Base-by-base conservation (phyloP, 2,329 filamentous ascomycete genomes). In the Trematosphaeria pertusa region DNA sequence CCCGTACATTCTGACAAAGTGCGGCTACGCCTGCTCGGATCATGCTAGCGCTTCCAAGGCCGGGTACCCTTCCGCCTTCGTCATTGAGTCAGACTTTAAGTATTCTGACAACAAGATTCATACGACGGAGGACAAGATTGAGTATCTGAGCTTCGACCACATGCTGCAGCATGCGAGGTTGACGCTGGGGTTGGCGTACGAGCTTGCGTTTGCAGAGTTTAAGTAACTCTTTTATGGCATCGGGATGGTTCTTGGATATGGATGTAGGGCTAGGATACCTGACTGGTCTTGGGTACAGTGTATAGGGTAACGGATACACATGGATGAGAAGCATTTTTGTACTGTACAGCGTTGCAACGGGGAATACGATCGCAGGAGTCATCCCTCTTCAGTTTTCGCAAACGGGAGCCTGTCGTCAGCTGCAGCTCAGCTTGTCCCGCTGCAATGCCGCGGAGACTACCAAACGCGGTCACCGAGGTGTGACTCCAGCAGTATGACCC, bases 91-190 rank as follows among this genome's bases (percentile, higher is more conserved):
- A 15, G 81, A 83, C 32, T 89, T 90, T 67, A 82, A 84, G 67
- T 77, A 78, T 55, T 74, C 70, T 6, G 83, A 89, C 63, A 79
- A 83, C 58, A 82, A 87, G 58, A 90, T 91, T 45, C 87, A 90
- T 65, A 83, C 81, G 15, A 84, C 84, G 0, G 83, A 88, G 28
- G 88, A 91, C 67, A 79, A 79, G 61, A 85, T 91, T 54, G 83
- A 89, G 64, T 86, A 84, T 55, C 74, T 91, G 28, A 87, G 85
- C 59, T 96, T 95, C 68, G 85, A 92, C 68, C 91, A 96, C 71
- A 96, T 96, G 91, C 79, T 94, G 24, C 87, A 96, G 75, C 91
- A 96, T 73, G 90, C 89, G 17, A 87, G 85, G 69, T 81, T 96
- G 80, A 94, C 90, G 1, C 78, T 96, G 22, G 89, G 87, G 4